phyloP scores from a whole-genome alignment of 2,329 filamentous ascomycete species.

The Teratosphaeria pseudoeucalypti region DNA sequence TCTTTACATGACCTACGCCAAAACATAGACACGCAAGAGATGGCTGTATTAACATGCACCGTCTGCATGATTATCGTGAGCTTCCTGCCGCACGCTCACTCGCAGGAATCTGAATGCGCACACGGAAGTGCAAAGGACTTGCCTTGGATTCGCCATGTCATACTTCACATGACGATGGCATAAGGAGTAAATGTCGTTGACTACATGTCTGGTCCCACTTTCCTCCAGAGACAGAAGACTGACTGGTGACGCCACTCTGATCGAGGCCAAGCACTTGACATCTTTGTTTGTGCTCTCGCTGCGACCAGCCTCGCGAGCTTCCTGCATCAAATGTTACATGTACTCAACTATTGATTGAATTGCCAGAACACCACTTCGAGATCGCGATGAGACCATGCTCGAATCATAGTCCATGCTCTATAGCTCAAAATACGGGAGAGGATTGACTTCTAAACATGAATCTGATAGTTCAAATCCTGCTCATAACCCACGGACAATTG shows the following conservation, averaged over 20 bases:
- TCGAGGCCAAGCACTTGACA: not conserved
- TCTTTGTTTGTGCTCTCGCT: not conserved
- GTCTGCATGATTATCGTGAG: not conserved
- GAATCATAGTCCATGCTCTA: not conserved
- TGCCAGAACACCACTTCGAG: not conserved
- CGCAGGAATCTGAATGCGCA: too few relatives aligned
- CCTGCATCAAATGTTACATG: not conserved
- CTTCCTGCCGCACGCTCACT: not conserved
- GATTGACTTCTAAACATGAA: conserved; percentile 6
- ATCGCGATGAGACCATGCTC: not conserved
- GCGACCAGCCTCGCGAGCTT: not conserved
- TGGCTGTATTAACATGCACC: not conserved
- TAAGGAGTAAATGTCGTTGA: too few relatives aligned
- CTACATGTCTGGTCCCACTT: too few relatives aligned
- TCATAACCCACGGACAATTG: conserved; percentile 33
- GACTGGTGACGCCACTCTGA: not conserved
- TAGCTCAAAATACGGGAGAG: not conserved
- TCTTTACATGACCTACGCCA: not conserved
- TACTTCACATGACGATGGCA: too few relatives aligned
- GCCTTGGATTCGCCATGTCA: too few relatives aligned
- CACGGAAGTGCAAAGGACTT: too few relatives aligned
- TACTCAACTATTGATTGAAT: not conserved
- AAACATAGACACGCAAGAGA: not conserved
- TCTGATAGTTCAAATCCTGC: conserved; percentile 30
- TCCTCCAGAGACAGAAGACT: not conserved